Evolutionary conservation across 2,329 filamentous ascomycete genomes (phyloP).

Genomic region (Metarhizium sp.): DNA sequence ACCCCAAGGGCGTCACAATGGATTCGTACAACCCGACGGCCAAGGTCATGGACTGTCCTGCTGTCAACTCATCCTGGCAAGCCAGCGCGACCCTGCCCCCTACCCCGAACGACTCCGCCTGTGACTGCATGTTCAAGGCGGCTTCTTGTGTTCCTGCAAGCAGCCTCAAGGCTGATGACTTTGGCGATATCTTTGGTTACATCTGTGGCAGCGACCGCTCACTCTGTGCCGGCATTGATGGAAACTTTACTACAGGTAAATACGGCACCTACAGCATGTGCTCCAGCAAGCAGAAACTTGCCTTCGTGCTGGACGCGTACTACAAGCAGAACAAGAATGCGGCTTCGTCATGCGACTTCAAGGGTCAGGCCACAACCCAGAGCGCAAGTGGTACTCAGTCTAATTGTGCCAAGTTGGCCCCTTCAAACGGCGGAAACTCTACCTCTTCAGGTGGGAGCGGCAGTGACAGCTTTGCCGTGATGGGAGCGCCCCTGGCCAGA

Average conservation of each 20-base stretch:
- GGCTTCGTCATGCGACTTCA: conserved; percentile 56
- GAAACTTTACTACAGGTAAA: conserved; percentile 30
- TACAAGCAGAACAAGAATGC: conserved; percentile 47
- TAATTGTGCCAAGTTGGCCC: conserved; percentile 51
- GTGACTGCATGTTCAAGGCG: conserved; percentile 75
- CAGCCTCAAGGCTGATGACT: conserved; percentile 46
- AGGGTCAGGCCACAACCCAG: conserved; percentile 52
- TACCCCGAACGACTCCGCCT: conserved; percentile 67
- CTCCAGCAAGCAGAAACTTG: conserved; percentile 58
- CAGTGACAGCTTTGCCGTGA: conserved; percentile 24
- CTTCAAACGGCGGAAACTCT: conserved; percentile 36
- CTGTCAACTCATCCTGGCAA: conserved; percentile 54
- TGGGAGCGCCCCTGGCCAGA: conserved; percentile 24
- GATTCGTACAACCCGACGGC: conserved; percentile 66
- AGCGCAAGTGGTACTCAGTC: conserved; percentile 34
- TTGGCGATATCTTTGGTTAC: conserved; percentile 62
- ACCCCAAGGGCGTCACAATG: conserved; percentile 57
- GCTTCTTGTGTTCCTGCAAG: conserved; percentile 60
- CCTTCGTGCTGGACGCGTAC: conserved; percentile 66
- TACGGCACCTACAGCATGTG: conserved; percentile 79
- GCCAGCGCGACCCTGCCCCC: conserved; percentile 63
- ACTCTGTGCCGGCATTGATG: conserved; percentile 57
- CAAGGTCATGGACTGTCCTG: conserved; percentile 65
- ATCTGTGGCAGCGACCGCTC: conserved; percentile 53
- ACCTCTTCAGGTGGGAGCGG: not conserved